A percentile compares a stretch with the other conserved stretches of the same genome.
These are phyloP conservation scores for Plasmodium fragile DNA, from an alignment of 169 alveolate species.

Conservation along the genomic window DNA sequence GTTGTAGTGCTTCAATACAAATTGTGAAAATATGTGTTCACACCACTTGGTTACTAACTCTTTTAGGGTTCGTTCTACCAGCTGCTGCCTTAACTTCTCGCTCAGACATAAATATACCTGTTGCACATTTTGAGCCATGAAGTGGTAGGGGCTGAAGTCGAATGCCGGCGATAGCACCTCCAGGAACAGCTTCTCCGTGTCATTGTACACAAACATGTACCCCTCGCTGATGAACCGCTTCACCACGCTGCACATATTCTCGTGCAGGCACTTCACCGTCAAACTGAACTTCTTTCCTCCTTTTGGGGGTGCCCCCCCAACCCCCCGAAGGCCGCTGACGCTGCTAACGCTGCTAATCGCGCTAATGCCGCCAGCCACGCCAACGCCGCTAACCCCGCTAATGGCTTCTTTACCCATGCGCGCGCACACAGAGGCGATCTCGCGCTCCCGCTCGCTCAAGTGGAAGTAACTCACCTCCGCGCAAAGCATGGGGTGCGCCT, in stretches of 20 bases:
- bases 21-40: neutral
- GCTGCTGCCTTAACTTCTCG: slow-evolving; percentile 16
- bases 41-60: slow-evolving; percentile 38
- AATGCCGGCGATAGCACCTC: slow-evolving; percentile 21
- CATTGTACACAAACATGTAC: slow-evolving; percentile 17
- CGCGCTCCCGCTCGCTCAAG: slow-evolving; percentile 12
- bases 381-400: neutral
- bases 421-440: neutral
- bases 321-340: neutral
- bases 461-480: slow-evolving; percentile 53
- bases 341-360: too few relatives aligned
- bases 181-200: neutral
- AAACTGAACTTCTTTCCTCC: neutral
- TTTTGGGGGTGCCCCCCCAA: neutral
- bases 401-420: neutral
- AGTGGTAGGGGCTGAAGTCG: slow-evolving; percentile 13
- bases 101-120: slow-evolving; percentile 27
- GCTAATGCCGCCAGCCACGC: neutral
- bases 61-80: slow-evolving; percentile 2
- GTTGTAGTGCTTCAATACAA: neutral
- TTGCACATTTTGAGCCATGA: slow-evolving; percentile 5
- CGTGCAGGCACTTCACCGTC: slow-evolving; percentile 21
- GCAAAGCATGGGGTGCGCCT: slow-evolving; percentile 7
- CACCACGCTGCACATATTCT: slow-evolving; percentile 33
- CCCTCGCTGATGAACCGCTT: slow-evolving; percentile 41